These are phyloP conservation scores for Paramyrothecium roridum DNA, from an alignment of 2,329 filamentous ascomycete genomes.

Conservation along the genomic window DNA sequence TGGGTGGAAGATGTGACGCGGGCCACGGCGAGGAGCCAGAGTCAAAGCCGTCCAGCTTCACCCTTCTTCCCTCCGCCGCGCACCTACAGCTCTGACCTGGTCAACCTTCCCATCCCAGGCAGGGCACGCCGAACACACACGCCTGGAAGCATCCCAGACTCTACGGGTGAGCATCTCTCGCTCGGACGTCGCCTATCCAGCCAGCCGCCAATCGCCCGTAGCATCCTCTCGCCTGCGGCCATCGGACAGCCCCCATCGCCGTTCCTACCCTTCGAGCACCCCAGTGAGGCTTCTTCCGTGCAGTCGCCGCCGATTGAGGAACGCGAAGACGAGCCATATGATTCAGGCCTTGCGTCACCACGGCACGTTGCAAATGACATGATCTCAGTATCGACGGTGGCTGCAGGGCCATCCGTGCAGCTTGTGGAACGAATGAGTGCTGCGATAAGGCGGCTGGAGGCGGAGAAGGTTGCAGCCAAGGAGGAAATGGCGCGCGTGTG, in stretches of 20 bases:
- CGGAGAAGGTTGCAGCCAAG: conserved; percentile 82
- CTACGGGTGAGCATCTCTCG: conserved; percentile 33
- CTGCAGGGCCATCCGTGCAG: conserved; percentile 88
- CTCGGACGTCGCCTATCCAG: conserved; percentile 46
- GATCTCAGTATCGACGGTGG: conserved; percentile 84
- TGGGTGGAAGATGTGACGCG: conserved; percentile 51
- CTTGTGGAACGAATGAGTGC: conserved; percentile 95
- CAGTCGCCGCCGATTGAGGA: conserved; percentile 33
- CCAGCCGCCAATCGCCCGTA: conserved; percentile 41
- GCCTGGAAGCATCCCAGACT: conserved; percentile 46
- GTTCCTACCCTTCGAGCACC: conserved; percentile 45
- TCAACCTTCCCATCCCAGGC: conserved; percentile 40
- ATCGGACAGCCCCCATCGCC: conserved; percentile 35
- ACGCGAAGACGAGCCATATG: conserved; percentile 51
- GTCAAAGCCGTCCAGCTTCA: conserved; percentile 51
- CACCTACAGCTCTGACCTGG: conserved; percentile 53
- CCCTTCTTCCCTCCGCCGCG: conserved; percentile 48
- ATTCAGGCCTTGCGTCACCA: conserved; percentile 49
- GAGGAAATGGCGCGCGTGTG: conserved; percentile 81
- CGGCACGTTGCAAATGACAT: conserved; percentile 77
- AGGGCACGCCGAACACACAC: conserved; percentile 30
- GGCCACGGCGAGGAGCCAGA: conserved; percentile 32
- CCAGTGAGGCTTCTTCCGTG: conserved; percentile 28
- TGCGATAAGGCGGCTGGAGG: conserved; percentile 84
- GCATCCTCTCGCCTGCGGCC: conserved; percentile 32